Evolutionary conservation across 192 early-diverging fungal species (phyloP).

Genomic region (Geosiphon pyriformis): DNA sequence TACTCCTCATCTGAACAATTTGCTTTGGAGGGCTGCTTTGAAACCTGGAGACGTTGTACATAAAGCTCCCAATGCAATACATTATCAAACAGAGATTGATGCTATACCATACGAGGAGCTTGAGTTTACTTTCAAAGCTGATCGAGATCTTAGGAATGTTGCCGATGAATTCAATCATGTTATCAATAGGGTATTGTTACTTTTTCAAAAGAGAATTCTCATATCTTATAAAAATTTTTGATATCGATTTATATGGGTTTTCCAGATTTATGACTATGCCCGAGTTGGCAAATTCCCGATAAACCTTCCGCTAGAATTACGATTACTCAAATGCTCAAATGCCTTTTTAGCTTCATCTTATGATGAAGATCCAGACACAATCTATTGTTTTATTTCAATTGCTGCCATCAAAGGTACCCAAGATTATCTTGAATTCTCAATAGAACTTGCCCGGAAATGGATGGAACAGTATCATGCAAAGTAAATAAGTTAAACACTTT

Average conservation of each 20-base stretch:
- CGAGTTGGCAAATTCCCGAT: conserved; percentile 20
- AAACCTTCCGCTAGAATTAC: conserved; percentile 29
- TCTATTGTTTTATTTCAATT: conserved; percentile 30
- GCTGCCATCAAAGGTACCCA: conserved; percentile 20
- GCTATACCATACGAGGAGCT: conserved; percentile 18
- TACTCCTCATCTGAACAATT: conserved; percentile 25
- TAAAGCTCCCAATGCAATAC: conserved; percentile 26
- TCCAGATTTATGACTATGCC: conserved; percentile 28
- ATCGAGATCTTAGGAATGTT: conserved; percentile 32
- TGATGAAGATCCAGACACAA: conserved; percentile 30
- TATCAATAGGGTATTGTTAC: conserved; percentile 3
- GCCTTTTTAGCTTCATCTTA: conserved; percentile 26
- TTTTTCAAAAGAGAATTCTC: neutral
- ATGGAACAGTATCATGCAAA: conserved; percentile 31
- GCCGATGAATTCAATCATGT: conserved; percentile 12
- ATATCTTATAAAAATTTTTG: neutral
- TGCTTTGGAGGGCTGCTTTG: conserved; percentile 4
- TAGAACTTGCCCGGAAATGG: conserved; percentile 28
- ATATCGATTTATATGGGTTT: neutral
- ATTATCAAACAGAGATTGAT: conserved; percentile 32
- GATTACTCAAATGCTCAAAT: conserved; percentile 30
- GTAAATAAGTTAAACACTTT: conserved; percentile 9
- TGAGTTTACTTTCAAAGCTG: conserved; percentile 31
- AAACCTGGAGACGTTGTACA: neutral
- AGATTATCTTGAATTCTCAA: conserved; percentile 28